These are phyloP conservation scores for Singerocomus inundabilis DNA, from an alignment of 1,284 basidiomycete genomes.

Conservation along the genomic window DNA sequence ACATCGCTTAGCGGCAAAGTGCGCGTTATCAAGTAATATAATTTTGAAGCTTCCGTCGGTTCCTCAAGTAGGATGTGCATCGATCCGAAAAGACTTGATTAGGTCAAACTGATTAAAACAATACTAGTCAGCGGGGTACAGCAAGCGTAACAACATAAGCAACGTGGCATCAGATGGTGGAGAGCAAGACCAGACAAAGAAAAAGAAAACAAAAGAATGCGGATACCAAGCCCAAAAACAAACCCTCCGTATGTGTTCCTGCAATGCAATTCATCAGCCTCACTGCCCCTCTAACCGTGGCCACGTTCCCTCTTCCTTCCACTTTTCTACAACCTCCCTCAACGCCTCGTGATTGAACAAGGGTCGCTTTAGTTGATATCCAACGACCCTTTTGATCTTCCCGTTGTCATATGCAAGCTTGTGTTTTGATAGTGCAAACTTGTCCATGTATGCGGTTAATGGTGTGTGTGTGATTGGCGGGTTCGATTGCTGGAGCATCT, in stretches of 20 bases:
- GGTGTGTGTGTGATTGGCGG: slow-evolving; percentile 78
- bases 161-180: too few species aligned
- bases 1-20: too few species aligned
- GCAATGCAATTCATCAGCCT: background rate
- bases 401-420: slow-evolving; percentile 61
- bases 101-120: slow-evolving; percentile 28
- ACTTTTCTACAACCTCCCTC: slow-evolving; percentile 73
- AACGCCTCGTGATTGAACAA: slow-evolving; percentile 63
- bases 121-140: slow-evolving; percentile 25
- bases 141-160: slow-evolving; percentile 7
- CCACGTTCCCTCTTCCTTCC: slow-evolving; percentile 75
- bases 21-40: too few species aligned
- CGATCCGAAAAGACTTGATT: too few species aligned
- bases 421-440: slow-evolving; percentile 67
- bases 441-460: slow-evolving; percentile 81
- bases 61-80: too few species aligned
- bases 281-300: slow-evolving; percentile 44
- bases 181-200: too few species aligned
- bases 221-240: slow-evolving; percentile 18
- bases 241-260: slow-evolving; percentile 14
- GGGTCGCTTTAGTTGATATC: slow-evolving; percentile 68
- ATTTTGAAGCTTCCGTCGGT: too few species aligned
- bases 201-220: slow-evolving; percentile 9
- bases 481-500: slow-evolving; percentile 74
- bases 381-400: slow-evolving; percentile 73